phyloP scores from a whole-genome alignment of 495 filamentous ascomycete species.

The Talaromyces adpressus region DNA sequence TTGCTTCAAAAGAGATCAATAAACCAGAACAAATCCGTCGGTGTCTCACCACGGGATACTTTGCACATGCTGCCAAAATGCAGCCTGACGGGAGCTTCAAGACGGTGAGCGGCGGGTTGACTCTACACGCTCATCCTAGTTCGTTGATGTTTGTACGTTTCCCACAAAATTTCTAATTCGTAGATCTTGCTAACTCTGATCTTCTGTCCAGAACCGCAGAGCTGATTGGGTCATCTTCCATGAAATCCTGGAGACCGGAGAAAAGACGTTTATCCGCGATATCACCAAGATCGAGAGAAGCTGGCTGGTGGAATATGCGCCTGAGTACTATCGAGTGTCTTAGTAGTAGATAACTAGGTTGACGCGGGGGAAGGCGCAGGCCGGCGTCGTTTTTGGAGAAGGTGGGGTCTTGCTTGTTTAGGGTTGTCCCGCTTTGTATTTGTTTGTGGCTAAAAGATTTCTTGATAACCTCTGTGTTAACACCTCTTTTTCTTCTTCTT shows the following conservation, averaged over 20 bases:
- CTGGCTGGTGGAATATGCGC: constrained; percentile 86
- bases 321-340: constrained; percentile 68
- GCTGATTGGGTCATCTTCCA: constrained; percentile 98
- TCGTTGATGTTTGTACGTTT: constrained; percentile 81
- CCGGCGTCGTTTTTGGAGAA: not conserved
- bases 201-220: constrained; percentile 68
- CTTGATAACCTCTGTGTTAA: not conserved
- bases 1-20: constrained; percentile 22
- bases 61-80: constrained; percentile 94
- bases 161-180: not conserved
- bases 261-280: constrained; percentile 88
- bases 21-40: constrained; percentile 68
- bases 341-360: too few relatives aligned
- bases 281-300: constrained; percentile 84
- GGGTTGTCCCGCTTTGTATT: not conserved
- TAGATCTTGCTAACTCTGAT: constrained; percentile 15
- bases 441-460: not conserved
- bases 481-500: not conserved
- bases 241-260: constrained; percentile 86
- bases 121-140: constrained; percentile 83
- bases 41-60: constrained; percentile 87
- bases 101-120: constrained; percentile 64
- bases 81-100: constrained; percentile 87
- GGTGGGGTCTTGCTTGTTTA: not conserved
- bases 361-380: not conserved